Evolutionary conservation across 2,329 filamentous ascomycete genomes (phyloP), one percentile per base, ranked within the genome.

Genomic region (Penicillium sp.): DNA sequence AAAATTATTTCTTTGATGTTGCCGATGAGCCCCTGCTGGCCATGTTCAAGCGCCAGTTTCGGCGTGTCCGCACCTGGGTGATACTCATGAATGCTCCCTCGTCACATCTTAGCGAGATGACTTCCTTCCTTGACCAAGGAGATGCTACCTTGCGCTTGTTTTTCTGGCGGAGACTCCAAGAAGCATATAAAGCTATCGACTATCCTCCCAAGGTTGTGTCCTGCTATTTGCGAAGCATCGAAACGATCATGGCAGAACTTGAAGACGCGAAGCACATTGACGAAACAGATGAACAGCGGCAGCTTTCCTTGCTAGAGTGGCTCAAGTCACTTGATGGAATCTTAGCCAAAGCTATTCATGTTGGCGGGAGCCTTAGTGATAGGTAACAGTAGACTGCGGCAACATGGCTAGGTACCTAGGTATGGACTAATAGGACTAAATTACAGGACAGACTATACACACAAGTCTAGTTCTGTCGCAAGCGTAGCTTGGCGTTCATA

Each of bases 131-230:
- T 3, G 78, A 86, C 43, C 83, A 80, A 39, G 90, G 89, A 35
- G 89, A 85, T 61, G 86, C 89, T 1, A 88, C 90, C 43, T 73
- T 97, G 41, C 83, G 88, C 28, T 73, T 97, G 1, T 89, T 93
- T 54, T 75, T 98, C 1, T 98, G 93, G 93, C 85, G 86, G 51
- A 83, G 89, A 41, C 77, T 98, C n/a, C 84, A 88, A 29, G 86
- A 93, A 54, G 91, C 93, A 0, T 98, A 98, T 61, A 78, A 83
- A 42, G 80, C 79, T 6, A 95, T 98, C 50, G 80, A 86, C 6
- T 95, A 96, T 59, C 74, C 81, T 0, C 89, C 91, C 0, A 96
- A 95, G 66, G 84, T 93, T 11, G 82, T 96, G 24, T 94, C 87
- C 0, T 97, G 90, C 67, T 81, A 87, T 50, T 74, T 98, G 24